Evolutionary conservation across 371 early-diverging fungal species (phyloP).

Genomic region (Homolaphlyctis polyrhiza): DNA sequence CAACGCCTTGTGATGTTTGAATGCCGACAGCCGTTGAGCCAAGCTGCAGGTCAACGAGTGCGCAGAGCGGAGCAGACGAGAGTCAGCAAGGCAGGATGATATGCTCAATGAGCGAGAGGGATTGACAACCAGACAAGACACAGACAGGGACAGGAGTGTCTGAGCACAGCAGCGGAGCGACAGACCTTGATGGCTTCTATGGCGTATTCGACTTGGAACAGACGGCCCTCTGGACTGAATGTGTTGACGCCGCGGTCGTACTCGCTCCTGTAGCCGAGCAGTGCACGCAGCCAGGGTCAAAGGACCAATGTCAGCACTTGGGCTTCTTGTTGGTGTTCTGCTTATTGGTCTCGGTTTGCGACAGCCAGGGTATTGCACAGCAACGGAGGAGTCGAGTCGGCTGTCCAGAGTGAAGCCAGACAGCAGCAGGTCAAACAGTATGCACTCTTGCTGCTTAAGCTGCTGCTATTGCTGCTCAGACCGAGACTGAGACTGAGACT

Average conservation of each 20-base stretch:
- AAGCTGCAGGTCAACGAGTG: slow-evolving; percentile 45
- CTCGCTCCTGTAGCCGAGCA: slow-evolving; percentile 45
- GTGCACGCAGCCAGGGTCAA: neutral
- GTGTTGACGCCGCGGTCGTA: slow-evolving; percentile 99
- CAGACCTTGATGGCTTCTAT: slow-evolving; percentile 96
- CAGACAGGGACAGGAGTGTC: neutral
- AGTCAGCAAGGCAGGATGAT: neutral
- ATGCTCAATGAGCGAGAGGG: neutral
- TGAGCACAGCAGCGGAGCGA: neutral
- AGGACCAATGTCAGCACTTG: too few species aligned
- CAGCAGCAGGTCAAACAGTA: too few species aligned
- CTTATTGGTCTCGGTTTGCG: too few species aligned
- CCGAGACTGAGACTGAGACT: too few species aligned
- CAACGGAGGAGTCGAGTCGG: too few species aligned
- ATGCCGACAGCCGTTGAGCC: slow-evolving; percentile 97
- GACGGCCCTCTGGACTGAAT: slow-evolving; percentile 97
- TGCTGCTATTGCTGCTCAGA: too few species aligned
- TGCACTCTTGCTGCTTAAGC: too few species aligned
- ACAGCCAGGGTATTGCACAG: too few species aligned
- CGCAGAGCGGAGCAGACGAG: neutral
- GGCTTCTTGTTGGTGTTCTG: too few species aligned
- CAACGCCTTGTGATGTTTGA: slow-evolving; percentile 87
- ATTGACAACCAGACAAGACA: neutral
- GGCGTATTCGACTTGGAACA: slow-evolving; percentile 99
- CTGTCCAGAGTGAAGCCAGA: too few species aligned